Evolutionary conservation across 1,139 yeast species (phyloP).

Genomic region (Nakaseomyces sp.): DNA sequence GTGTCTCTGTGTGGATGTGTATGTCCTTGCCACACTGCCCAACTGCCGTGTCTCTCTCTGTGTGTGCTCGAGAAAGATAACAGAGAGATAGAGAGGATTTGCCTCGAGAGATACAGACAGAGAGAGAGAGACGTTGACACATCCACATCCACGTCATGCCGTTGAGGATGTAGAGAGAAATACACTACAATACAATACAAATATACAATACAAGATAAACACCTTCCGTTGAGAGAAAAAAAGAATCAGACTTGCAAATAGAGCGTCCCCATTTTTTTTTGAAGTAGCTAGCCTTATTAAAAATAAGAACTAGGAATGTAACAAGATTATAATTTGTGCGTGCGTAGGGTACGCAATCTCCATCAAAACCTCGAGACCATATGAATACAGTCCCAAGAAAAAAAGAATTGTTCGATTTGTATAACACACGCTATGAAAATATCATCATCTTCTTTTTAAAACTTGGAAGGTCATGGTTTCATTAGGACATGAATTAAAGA

Average conservation of each 20-base stretch:
- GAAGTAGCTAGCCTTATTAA: conserved; percentile 14
- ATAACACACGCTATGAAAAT: conserved; percentile 30
- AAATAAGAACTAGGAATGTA: conserved; percentile 21
- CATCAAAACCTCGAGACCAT: conserved; percentile 33
- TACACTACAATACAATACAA: too few relatives aligned
- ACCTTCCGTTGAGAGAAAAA: too few relatives aligned
- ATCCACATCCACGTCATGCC: too few relatives aligned
- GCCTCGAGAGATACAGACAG: too few relatives aligned
- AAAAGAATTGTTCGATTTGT: conserved; percentile 31
- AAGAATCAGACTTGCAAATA: conserved; percentile 31
- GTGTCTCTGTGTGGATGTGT: too few relatives aligned
- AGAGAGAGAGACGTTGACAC: too few relatives aligned
- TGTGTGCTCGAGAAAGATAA: too few relatives aligned
- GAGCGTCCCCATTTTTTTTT: background rate
- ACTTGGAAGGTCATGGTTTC: conserved; percentile 33
- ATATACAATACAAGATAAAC: too few relatives aligned
- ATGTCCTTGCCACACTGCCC: background rate
- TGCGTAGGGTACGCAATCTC: conserved; percentile 34
- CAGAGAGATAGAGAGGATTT: too few relatives aligned
- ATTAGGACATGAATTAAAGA: conserved; percentile 5
- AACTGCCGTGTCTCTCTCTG: too few relatives aligned
- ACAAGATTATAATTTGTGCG: conserved; percentile 29
- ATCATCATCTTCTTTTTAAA: conserved; percentile 32
- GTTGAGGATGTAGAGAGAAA: too few relatives aligned
- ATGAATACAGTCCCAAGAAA: conserved; percentile 1